A percentile compares a stretch with the other conserved stretches of the same genome.
phyloP scores from a whole-genome alignment of 768 basidiomycete species.

The Suillus clintonianus region DNA sequence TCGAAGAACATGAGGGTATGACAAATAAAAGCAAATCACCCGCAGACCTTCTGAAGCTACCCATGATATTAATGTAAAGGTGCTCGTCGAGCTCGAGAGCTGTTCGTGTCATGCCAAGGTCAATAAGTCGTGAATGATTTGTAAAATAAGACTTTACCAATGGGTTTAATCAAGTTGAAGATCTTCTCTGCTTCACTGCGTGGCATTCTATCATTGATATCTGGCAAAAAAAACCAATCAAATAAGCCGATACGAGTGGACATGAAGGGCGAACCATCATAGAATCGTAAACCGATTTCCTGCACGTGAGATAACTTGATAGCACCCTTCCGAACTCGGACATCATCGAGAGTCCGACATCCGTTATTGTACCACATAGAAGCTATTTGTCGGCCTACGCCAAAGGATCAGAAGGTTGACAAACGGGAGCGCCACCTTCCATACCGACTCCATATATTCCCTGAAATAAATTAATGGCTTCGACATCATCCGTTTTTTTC shows the following conservation, averaged over 20 bases:
- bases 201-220: constrained; percentile 86
- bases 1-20: neutral
- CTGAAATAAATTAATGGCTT: constrained; percentile 58
- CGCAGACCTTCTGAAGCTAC: constrained; percentile 75
- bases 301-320: constrained; percentile 62
- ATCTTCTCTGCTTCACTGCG: constrained; percentile 75
- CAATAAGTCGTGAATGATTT: neutral
- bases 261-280: constrained; percentile 53
- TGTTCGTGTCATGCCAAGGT: constrained; percentile 26
- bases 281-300: constrained; percentile 66
- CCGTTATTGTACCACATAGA: constrained; percentile 75
- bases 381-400: constrained; percentile 64
- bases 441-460: constrained; percentile 87
- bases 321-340: constrained; percentile 58
- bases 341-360: constrained; percentile 76
- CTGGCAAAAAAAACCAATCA: constrained; percentile 35
- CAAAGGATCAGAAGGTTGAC: neutral
- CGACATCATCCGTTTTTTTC: constrained; percentile 67
- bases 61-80: constrained; percentile 85
- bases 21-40: neutral
- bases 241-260: neutral
- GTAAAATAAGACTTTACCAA: constrained; percentile 48
- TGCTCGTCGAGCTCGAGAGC: constrained; percentile 72
- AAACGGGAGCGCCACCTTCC: constrained; percentile 22
- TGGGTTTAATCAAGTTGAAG: constrained; percentile 69